These are phyloP conservation scores for Citrus sinensis DNA, from an alignment of 345 rosid genomes.

Conservation along the genomic window DVS_A1.0 CM039163.1:43617001-43617500, in stretches of 20 bases:
- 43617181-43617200: neutral
- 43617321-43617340: constrained; percentile 8
- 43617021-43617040: constrained; percentile 33
- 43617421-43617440: neutral
- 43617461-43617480: neutral
- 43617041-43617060: constrained; percentile 42
- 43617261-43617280: neutral
- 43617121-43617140: constrained; percentile 24
- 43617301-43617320: constrained; percentile 6
- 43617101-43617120: neutral
- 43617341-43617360: neutral
- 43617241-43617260: neutral
- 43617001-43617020: constrained; percentile 28
- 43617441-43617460: neutral
- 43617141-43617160: constrained; percentile 24
- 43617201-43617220: neutral
- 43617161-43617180: neutral
- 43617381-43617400: neutral
- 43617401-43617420: no score
- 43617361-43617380: neutral
- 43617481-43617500: neutral
- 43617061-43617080: constrained; percentile 42
- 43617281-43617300: neutral
- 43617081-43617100: constrained; percentile 47
- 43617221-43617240: neutral